Evolutionary conservation across 2,329 filamentous ascomycete species (phyloP).

Genomic region (Pseudogymnoascus sp.): DNA sequence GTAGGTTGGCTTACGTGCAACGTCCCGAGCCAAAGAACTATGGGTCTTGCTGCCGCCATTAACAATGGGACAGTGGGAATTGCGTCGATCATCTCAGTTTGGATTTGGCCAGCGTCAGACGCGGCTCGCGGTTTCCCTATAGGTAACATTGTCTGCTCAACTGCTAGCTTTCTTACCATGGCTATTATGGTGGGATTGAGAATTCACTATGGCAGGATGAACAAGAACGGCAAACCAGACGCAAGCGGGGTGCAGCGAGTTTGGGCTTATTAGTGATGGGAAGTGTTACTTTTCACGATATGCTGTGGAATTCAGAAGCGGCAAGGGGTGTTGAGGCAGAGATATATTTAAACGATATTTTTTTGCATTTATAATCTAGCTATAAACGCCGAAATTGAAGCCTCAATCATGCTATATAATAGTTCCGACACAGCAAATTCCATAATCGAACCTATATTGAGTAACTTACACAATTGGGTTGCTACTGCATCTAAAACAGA

Average conservation of each 20-base stretch:
- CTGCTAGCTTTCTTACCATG: constrained; percentile 30
- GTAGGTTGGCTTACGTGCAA: constrained; percentile 38
- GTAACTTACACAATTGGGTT: no score
- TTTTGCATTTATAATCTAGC: no score
- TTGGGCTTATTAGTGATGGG: not conserved
- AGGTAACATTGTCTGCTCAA: constrained; percentile 35
- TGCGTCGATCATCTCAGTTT: constrained; percentile 38
- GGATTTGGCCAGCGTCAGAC: constrained; percentile 64
- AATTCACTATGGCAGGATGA: constrained; percentile 47
- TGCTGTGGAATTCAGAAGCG: no score
- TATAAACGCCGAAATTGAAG: no score
- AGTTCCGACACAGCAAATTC: no score
- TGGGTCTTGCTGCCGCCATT: constrained; percentile 32
- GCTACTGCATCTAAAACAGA: no score
- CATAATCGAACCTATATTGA: no score
- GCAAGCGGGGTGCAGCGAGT: not conserved
- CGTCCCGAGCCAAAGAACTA: constrained; percentile 37
- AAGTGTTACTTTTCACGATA: no score
- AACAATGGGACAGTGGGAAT: constrained; percentile 33
- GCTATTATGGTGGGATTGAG: constrained; percentile 38
- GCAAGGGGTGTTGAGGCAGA: no score
- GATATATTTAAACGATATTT: no score
- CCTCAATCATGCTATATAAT: no score
- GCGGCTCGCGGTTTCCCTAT: constrained; percentile 42
- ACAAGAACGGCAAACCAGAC: constrained; percentile 23